Conservation (phyloP, 2,329 filamentous ascomycete species). For the Trichophyton rubrum region DNA sequence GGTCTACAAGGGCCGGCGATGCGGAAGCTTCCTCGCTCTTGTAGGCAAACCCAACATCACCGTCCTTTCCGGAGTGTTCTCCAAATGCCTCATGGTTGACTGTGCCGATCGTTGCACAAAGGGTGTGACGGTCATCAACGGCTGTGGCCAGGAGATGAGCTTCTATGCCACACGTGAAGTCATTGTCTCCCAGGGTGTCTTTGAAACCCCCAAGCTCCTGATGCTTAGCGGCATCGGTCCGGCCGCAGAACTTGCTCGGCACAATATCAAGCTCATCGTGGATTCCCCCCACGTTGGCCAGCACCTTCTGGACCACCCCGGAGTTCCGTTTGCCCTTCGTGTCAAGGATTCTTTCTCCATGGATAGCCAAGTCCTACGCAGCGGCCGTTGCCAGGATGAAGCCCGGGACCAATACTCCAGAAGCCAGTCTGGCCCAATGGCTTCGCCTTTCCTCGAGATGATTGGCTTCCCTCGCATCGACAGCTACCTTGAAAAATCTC, state of each 20-base stretch:
- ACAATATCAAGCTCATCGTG: conserved; percentile 23
- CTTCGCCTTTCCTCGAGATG: conserved; percentile 38
- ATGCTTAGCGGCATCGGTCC: conserved; percentile 37
- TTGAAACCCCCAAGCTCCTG: conserved; percentile 41
- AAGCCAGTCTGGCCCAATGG: conserved; percentile 31
- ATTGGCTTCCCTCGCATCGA: conserved; percentile 48
- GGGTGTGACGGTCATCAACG: conserved; percentile 37
- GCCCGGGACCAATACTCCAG: conserved; percentile 27
- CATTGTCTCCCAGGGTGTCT: conserved; percentile 38
- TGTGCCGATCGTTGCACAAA: conserved; percentile 28
- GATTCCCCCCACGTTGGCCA: conserved; percentile 22
- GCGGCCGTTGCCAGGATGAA: conserved; percentile 23
- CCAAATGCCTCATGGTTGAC: conserved; percentile 45
- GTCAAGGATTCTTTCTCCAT: conserved; percentile 32
- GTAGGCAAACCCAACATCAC: conserved; percentile 44
- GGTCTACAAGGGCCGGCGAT: conserved; percentile 46
- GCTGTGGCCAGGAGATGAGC: conserved; percentile 11
- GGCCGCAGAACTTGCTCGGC: conserved; percentile 26
- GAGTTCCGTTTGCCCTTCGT: conserved; percentile 29
- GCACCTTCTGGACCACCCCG: conserved; percentile 28
- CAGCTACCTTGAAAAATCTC: conserved; percentile 37
- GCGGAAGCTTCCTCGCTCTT: conserved; percentile 40
- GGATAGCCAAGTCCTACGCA: conserved; percentile 29
- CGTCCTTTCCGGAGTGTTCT: conserved; percentile 37
- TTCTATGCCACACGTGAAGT: conserved; percentile 38